Evolutionary conservation across 179 eudicot genomes (phyloP).

Genomic region (Pouteria campechiana): DNA sequence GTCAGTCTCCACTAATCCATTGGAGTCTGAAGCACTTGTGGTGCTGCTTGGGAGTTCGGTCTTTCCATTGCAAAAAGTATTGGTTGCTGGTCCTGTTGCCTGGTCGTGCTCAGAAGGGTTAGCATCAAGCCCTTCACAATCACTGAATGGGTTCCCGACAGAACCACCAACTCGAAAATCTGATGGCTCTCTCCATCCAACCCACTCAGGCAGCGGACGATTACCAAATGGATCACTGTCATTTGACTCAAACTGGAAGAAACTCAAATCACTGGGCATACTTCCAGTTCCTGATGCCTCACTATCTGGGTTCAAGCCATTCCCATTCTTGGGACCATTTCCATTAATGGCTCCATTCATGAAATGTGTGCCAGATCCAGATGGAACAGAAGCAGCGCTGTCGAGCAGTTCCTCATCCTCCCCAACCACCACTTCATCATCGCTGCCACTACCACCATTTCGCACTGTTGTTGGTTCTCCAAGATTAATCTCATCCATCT

Average conservation of each 20-base stretch:
- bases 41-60: conserved; percentile 30
- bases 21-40: conserved; percentile 13
- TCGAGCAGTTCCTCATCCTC: conserved; percentile 60
- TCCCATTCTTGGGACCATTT: conserved; percentile 8
- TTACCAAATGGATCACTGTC: conserved; percentile 38
- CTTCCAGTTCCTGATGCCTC: conserved; percentile 20
- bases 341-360: conserved; percentile 17
- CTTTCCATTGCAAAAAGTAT: conserved; percentile 22
- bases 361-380: conserved; percentile 13
- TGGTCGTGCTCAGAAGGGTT: conserved; percentile 12
- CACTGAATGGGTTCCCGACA: conserved; percentile 63
- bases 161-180: conserved; percentile 47
- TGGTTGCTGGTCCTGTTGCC: conserved; percentile 4
- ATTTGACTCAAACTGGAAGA: conserved; percentile 32
- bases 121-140: conserved; percentile 14
- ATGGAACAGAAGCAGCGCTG: conserved; percentile 21
- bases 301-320: conserved; percentile 1
- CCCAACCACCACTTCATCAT: conserved; percentile 72
- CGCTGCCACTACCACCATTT: conserved; percentile 48
- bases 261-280: conserved; percentile 17
- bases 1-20: conserved; percentile 20
- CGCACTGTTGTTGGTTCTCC: conserved; percentile 38
- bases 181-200: conserved; percentile 55
- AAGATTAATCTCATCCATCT: conserved; percentile 67
- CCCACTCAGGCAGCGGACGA: conserved; percentile 65